Percentiles rank a stretch among this genome's conserved stretches.
Evolutionary conservation across 2,329 filamentous ascomycete genomes (phyloP).

Genomic region (Diaporthe velutina): DNA sequence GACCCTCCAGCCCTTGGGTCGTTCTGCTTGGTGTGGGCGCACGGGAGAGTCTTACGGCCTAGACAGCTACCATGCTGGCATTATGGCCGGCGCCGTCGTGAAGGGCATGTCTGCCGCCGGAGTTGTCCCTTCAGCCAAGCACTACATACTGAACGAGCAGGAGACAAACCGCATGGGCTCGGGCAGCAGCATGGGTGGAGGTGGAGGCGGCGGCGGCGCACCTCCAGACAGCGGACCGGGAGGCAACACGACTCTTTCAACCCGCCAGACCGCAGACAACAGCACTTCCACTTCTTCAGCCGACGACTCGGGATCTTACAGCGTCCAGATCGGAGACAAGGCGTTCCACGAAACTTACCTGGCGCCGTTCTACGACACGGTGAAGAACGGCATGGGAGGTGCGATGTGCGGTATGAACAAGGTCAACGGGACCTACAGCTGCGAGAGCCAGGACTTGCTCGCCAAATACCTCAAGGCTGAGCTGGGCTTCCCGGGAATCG

Average conservation of each 20-base stretch:
- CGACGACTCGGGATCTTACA: constrained; percentile 57
- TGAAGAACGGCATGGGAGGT: constrained; percentile 10
- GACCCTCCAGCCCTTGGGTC: constrained; percentile 75
- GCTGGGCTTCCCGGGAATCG: constrained; percentile 73
- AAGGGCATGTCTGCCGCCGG: constrained; percentile 77
- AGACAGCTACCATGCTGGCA: constrained; percentile 72
- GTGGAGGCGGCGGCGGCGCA: constrained; percentile 60
- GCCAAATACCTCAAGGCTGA: constrained; percentile 76
- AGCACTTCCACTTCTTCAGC: constrained; percentile 52
- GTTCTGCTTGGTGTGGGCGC: constrained; percentile 70
- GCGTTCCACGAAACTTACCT: constrained; percentile 59
- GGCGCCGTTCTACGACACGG: constrained; percentile 47
- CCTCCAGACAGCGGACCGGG: neutral
- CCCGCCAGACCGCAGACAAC: neutral
- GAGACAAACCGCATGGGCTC: constrained; percentile 53
- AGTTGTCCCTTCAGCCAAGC: constrained; percentile 77
- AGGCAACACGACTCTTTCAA: neutral
- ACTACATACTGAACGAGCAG: constrained; percentile 70
- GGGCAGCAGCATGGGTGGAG: neutral
- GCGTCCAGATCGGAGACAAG: constrained; percentile 55
- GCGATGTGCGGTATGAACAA: constrained; percentile 33
- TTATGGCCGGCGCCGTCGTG: constrained; percentile 65
- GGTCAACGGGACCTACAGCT: constrained; percentile 64
- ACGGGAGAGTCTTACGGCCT: constrained; percentile 67
- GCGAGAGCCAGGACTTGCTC: constrained; percentile 75